Evolutionary conservation across 192 early-diverging fungal species (phyloP), one percentile per base, ranked within the genome.

Genomic region (Coemansia sp.): DNA sequence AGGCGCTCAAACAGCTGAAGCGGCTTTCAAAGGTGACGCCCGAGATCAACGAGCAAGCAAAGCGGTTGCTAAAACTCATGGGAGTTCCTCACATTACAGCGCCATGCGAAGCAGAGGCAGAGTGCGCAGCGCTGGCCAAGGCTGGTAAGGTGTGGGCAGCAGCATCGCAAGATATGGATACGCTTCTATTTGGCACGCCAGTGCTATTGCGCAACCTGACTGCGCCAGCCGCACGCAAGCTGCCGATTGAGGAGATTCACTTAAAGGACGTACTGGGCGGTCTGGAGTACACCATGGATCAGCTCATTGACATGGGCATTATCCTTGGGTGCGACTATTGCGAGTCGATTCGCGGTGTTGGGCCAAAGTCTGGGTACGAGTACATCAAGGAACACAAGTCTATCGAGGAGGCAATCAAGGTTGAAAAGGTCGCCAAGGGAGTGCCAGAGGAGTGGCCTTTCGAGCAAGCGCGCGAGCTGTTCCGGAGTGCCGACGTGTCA

Each of bases 101-200:
- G 16, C 97, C 97, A 9, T 93, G 94, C 73, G 97, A 99, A 81
- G 97, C 97, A 5, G 97, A 99, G 71, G 96, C 97, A 0, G 95
- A 99, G 72, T 99, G 97, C 74, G 97, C 97, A 4, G 94, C 90
- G 17, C 75, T 99, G 28, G 93, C 92, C n/a, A 87, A 86, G 62
- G 85, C 90, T 1, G 94, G 94, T 50, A 95, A 95, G 65, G 95
- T 99, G 3, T 97, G 90, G 75, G 97, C 92, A 32, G 95, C 95
- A 17, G 96, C 94, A 19, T 96, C 95, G 11, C 96, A 99, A 70
- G 97, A 99, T 82, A 98, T 99, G 96, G 97, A 99, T 67, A 99
- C 97, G 0, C 82, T 99, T 53, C 93, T 95, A 14, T 99, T 99
- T 81, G 91, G 89, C 11, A 80, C 95, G 1, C 95, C 97, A 0